Evolutionary conservation across 495 filamentous ascomycete species (phyloP), one percentile per base, ranked within the genome.

Genomic region (Lophiotrema nucula): DNA sequence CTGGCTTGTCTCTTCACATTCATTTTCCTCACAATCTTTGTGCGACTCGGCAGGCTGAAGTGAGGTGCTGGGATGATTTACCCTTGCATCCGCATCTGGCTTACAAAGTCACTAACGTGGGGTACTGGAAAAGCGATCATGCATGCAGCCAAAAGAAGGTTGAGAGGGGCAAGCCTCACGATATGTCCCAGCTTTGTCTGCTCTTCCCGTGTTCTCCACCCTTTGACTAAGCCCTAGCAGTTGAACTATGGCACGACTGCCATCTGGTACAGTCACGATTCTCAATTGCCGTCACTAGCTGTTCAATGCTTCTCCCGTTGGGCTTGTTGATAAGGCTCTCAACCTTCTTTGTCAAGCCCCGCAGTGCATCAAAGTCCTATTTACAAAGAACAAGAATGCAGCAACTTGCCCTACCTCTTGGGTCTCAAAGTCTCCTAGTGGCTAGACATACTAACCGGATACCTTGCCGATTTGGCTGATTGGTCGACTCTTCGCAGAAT

Each of bases 271-370:
- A 50, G 31, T 28, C 47, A 28, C 47, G 18, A 38, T 28, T 50
- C 3, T 50, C 47, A 27, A 35, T 15, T 8, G 31, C 31, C 31
- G 8, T 8, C 31, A 35, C 8, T 15, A 35, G 31, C 31, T 35
- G 8, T 15, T 35, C 31, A 8, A 8, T 35, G 31, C 31, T 8
- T 8, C 31, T 8, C 31, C 31, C 31, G 31, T 35, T 35, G 31
- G 8, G 8, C 31, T 35, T 8, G 31, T 55, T 55, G 41, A 55
- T 55, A 55, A 55, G 38, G 51, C 39, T 4, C 38, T 25, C 41
- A 46, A n/a, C 13, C 23, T 26, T 46, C 38, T 45, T 53, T 44
- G 51, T 55, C 51, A 46, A 46, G 41, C 41, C 38, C 41, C 41
- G 27, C 51, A 28, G 8, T 37, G 38, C 39, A 37, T 46, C 13